Conservation (phyloP, 768 basidiomycete species). For the Agrocybe chaxingu region DNA sequence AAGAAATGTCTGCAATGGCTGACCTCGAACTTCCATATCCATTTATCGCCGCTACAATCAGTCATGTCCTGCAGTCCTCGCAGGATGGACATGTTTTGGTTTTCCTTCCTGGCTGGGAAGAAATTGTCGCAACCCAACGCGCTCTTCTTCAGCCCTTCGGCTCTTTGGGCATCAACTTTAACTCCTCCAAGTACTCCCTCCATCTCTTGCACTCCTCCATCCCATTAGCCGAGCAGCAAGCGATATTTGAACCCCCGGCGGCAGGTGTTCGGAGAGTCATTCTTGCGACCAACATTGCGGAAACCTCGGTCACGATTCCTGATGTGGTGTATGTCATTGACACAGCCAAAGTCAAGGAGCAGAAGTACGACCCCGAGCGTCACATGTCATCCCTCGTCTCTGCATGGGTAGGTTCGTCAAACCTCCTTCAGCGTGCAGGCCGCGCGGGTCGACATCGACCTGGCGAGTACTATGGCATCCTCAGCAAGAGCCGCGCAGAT, state of each 20-base stretch:
- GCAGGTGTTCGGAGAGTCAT: conserved; percentile 82
- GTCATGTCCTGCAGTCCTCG: conserved; percentile 70
- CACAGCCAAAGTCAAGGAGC: conserved; percentile 83
- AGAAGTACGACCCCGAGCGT: conserved; percentile 83
- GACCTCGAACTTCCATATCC: conserved; percentile 79
- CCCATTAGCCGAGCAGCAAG: conserved; percentile 84
- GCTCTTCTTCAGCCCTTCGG: conserved; percentile 48
- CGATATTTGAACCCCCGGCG: conserved; percentile 82
- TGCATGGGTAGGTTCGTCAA: conserved; percentile 89
- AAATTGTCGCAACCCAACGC: conserved; percentile 73
- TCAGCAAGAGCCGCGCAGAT: conserved; percentile 59
- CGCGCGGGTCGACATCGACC: conserved; percentile 89
- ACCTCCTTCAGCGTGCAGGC: conserved; percentile 87
- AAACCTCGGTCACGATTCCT: conserved; percentile 93
- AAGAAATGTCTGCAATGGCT: conserved; percentile 26
- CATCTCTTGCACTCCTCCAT: conserved; percentile 89
- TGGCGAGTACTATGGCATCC: conserved; percentile 87
- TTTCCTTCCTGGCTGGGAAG: conserved; percentile 93
- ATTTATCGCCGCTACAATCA: conserved; percentile 77
- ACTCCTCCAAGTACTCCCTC: conserved; percentile 52
- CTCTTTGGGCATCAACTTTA: conserved; percentile 59
- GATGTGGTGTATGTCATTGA: conserved; percentile 96
- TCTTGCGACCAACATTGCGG: conserved; percentile 92
- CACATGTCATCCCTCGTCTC: conserved; percentile 88
- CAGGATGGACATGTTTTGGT: conserved; percentile 86